Percentiles rank a stretch among this genome's conserved stretches.
Conservation (phyloP, 2,329 filamentous ascomycete genomes). For the Claviceps cyperi region DNA sequence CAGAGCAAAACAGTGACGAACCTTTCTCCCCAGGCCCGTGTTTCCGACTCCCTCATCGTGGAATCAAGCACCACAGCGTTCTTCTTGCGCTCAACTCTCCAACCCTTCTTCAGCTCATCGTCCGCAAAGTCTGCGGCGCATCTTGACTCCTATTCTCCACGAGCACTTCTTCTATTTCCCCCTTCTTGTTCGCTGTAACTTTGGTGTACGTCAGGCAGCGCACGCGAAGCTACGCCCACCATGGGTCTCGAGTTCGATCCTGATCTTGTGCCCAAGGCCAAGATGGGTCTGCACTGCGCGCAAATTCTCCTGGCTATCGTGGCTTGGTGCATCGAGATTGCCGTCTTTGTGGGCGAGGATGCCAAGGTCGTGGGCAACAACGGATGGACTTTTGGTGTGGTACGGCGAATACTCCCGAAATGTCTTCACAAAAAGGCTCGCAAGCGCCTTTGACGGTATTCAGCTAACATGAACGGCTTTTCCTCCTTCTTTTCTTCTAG, state of each 20-base stretch:
- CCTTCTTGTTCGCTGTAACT: background rate
- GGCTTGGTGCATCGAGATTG: constrained; percentile 44
- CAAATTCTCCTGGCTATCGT: constrained; percentile 42
- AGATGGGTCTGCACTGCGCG: constrained; percentile 40
- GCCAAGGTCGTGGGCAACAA: constrained; percentile 40
- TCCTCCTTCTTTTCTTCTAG: constrained; percentile 20
- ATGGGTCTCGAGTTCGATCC: constrained; percentile 37
- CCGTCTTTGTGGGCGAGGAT: constrained; percentile 36
- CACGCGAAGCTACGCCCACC: constrained; percentile 12
- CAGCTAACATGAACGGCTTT: background rate
- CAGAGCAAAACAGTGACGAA: too few relatives aligned
- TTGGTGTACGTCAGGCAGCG: too few relatives aligned
- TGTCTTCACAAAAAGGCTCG: background rate
- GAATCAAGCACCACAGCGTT: too few relatives aligned
- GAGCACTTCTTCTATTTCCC: background rate
- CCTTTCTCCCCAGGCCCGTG: too few relatives aligned
- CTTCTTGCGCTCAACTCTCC: too few relatives aligned
- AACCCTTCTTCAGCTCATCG: too few relatives aligned
- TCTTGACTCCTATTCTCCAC: too few relatives aligned
- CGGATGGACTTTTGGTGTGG: constrained; percentile 50
- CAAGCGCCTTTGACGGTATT: background rate
- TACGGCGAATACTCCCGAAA: constrained; percentile 22
- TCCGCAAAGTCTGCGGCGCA: too few relatives aligned
- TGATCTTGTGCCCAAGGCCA: constrained; percentile 38
- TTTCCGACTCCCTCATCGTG: too few relatives aligned